These are phyloP conservation scores for Tanacetum coccineum DNA, from an alignment of 129 eudicot species.

Conservation along the genomic window DNA sequence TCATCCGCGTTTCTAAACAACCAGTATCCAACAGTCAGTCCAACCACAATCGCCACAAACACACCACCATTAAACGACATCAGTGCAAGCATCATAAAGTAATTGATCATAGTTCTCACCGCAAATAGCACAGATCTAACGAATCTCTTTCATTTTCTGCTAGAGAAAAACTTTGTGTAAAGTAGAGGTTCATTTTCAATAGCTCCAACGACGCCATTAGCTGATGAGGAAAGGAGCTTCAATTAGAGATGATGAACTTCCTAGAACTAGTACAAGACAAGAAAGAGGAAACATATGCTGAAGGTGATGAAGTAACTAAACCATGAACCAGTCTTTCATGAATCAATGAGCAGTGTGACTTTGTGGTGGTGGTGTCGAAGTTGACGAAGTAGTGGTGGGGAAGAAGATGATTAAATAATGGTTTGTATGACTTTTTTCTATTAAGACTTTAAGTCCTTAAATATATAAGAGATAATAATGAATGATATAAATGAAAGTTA, in stretches of 20 bases:
- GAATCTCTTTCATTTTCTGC: conserved; percentile 19
- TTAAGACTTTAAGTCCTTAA: too few species aligned
- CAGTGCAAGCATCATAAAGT: conserved; percentile 72
- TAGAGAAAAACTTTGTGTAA: conserved; percentile 25
- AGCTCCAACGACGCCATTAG: neutral
- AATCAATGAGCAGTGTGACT: conserved; percentile 59
- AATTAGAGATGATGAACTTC: conserved; percentile 62
- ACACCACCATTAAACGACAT: conserved; percentile 90
- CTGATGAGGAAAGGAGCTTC: conserved; percentile 30
- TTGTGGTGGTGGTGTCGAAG: too few species aligned
- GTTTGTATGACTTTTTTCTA: too few species aligned
- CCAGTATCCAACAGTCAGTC: conserved; percentile 57
- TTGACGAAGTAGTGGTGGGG: too few species aligned
- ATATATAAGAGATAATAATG: too few species aligned
- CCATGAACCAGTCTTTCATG: conserved; percentile 67
- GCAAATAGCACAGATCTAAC: conserved; percentile 51
- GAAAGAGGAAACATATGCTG: conserved; percentile 39
- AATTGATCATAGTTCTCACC: conserved; percentile 60
- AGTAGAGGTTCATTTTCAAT: conserved; percentile 26
- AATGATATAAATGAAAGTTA: too few species aligned
- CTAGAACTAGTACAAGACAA: conserved; percentile 70
- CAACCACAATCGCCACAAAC: conserved; percentile 54
- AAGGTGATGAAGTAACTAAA: conserved; percentile 45
- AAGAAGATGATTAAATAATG: too few species aligned
- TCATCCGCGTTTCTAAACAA: conserved; percentile 53